Evolutionary conservation across 257 asterid species (phyloP), one percentile per base, ranked within the genome.

Genomic region (Linaria vulgaris): DNA sequence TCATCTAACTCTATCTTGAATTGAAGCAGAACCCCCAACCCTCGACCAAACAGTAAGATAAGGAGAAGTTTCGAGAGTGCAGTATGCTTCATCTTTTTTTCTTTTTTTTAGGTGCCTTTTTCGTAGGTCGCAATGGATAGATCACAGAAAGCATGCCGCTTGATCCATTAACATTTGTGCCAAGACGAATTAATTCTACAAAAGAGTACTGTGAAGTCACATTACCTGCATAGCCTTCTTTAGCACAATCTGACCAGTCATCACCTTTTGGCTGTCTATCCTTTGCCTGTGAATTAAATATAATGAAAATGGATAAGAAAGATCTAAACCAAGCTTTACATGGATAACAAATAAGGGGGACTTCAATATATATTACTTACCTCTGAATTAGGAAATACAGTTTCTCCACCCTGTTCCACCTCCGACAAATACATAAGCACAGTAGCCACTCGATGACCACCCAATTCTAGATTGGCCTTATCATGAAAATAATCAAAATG

Each of bases 361-460:
- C 27, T 12, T 31, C n/a, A 31, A 3, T 9, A 63, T 6, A 37
- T 11, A 17, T 25, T 58, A 41, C 68, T 48, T 66, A 82, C 97
- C 76, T 76, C 88, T 2, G 99, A 83, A 61, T 64, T 5, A 30
- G 97, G 96, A 44, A 94, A 92, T 59, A 94, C 74, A 0, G 96
- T 94, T 76, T 94, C 97, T 34, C 99, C 97, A 11, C 95, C 99
- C 75, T 78, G 75, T 43, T 68, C 78, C 43, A 90, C 90, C 27
- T 85, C 56, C 1, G 96, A 85, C 56, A 87, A 80, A 74, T 94
- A 90, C 95, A 85, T 85, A 52, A 94, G 95, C 63, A 94, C 96
- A 1, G 99, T 90, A 56, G 97, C 99, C 55, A 94, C 68, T 16
- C 95, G 80, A 68, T 94, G 92, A 52, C 97, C 96, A 14, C 99